A percentile compares a stretch with the other conserved stretches of the same genome.
phyloP scores from a whole-genome alignment of 2,329 filamentous ascomycete genomes.

The Diaporthe nobilis region DNA sequence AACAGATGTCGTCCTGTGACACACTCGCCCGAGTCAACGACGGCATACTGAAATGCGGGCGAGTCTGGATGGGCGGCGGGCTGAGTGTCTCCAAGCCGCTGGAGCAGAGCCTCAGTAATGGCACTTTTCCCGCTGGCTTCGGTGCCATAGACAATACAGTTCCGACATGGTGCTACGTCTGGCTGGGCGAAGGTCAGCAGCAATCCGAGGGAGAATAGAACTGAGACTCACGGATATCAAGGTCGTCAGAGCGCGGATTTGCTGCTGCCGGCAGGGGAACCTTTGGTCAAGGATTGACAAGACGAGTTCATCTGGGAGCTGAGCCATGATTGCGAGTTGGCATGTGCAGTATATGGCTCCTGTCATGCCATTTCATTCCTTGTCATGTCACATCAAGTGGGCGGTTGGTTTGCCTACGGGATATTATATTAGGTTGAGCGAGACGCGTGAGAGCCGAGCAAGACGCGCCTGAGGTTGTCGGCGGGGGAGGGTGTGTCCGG shows the following conservation, averaged over 20 bases:
- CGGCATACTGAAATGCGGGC: slow-evolving; percentile 66
- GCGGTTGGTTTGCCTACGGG: neutral
- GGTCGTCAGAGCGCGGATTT: slow-evolving; percentile 71
- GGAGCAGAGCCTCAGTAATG: slow-evolving; percentile 75
- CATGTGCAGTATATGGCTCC: neutral
- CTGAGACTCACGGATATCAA: slow-evolving; percentile 64
- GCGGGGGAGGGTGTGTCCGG: neutral
- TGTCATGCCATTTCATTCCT: neutral
- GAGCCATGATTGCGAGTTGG: slow-evolving; percentile 38
- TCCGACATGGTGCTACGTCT: slow-evolving; percentile 76
- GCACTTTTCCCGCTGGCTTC: slow-evolving; percentile 89
- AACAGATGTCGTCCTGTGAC: slow-evolving; percentile 84
- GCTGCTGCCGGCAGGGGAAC: slow-evolving; percentile 71
- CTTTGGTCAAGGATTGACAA: slow-evolving; percentile 59
- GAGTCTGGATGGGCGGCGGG: slow-evolving; percentile 67
- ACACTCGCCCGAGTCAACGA: slow-evolving; percentile 80
- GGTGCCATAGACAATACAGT: slow-evolving; percentile 85
- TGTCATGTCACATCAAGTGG: neutral
- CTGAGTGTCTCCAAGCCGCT: slow-evolving; percentile 53
- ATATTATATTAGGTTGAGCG: neutral
- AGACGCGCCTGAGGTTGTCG: neutral
- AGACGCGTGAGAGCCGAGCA: slow-evolving; percentile 2
- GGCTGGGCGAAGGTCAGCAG: slow-evolving; percentile 62
- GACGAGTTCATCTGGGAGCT: slow-evolving; percentile 66
- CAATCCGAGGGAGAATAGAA: neutral